Evolutionary conservation across 2,329 filamentous ascomycete species (phyloP), one percentile per base, ranked within the genome.

Genomic region (Aspergillus uvarum): DNA sequence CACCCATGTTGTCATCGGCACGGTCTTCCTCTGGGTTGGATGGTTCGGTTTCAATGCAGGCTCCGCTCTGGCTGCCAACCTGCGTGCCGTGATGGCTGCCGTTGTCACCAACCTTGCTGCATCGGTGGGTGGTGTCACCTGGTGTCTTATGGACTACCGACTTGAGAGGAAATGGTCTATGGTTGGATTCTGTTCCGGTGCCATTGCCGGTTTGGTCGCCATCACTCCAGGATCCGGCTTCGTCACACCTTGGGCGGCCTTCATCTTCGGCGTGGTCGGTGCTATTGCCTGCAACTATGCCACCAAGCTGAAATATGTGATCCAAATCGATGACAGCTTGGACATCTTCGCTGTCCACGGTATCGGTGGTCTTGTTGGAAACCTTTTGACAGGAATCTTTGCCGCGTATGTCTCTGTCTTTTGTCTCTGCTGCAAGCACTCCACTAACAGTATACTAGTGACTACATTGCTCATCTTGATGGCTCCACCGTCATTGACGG

Each of bases 1-100:
- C 51, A 95, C 92, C 4, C 91, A 96, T 74, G 92, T 96, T 67
- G 91, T 96, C 55, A 89, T 96, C 58, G 92, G 92, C 31, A 96
- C 92, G 3, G 91, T 96, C 51, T 96, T 96, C 79, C 87, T 96
- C 16, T 96, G 92, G 92, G 90, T 96, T 16, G 92, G 92, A 56
- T 96, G 92, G 92, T 96, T 96, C 71, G 92, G 92, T 51, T 96
- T 96, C 86, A 96, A 96, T 70, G 91, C 90, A 53, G 92, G 92
- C 65, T 92, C 89, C 16, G 92, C 91, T 14, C 81, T 95, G 58
- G 83, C 87, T 52, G 91, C 91, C 54, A 96, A 95, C 75, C 77
- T 96, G 71, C 88, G 92, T 52, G 91, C 91, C 49, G 84, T 96
- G 68, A 92, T 96, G 88, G 92, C 92, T 49, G 90, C 89, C 11